A percentile compares a stretch with the other conserved stretches of the same genome.
These are phyloP conservation scores for Ocimum tenuiflorum DNA, from an alignment of 257 asterid species.

Conservation along the genomic window DNA sequence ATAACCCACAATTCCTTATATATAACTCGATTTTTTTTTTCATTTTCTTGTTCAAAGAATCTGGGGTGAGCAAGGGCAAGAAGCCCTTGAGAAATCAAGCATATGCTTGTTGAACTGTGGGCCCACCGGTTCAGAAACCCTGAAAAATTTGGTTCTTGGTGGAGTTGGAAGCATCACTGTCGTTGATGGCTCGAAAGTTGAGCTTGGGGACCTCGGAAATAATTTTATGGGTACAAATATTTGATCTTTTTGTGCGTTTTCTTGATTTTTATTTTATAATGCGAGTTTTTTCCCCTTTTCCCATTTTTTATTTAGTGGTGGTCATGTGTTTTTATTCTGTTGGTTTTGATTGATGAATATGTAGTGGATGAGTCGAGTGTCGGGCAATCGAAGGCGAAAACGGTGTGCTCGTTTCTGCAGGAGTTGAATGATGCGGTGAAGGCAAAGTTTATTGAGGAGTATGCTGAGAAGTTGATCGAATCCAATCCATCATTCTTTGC, in stretches of 20 bases:
- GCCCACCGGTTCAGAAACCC: slow-evolving; percentile 92
- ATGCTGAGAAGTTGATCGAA: slow-evolving; percentile 64
- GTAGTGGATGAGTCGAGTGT: slow-evolving; percentile 79
- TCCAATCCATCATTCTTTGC: slow-evolving; percentile 81
- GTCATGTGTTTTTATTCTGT: not conserved
- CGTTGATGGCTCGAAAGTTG: slow-evolving; percentile 91
- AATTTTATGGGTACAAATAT: slow-evolving; percentile 65
- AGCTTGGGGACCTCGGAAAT: slow-evolving; percentile 87
- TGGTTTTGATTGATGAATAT: slow-evolving; percentile 19
- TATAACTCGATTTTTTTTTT: not conserved
- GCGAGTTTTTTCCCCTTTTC: not conserved
- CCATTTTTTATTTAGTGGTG: not conserved
- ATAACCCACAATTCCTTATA: not conserved
- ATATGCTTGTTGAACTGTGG: slow-evolving; percentile 94
- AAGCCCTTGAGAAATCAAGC: slow-evolving; percentile 92
- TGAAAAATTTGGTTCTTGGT: slow-evolving; percentile 91
- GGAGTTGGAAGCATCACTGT: slow-evolving; percentile 95
- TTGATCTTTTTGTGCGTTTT: not conserved
- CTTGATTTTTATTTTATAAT: not conserved
- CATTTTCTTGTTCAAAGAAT: slow-evolving; percentile 36
- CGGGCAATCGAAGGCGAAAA: slow-evolving; percentile 89
- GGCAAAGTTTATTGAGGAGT: slow-evolving; percentile 82
- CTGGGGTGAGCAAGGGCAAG: slow-evolving; percentile 99
- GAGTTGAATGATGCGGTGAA: slow-evolving; percentile 96
- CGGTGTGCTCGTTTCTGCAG: slow-evolving; percentile 83